phyloP scores from a whole-genome alignment of 257 asterid genomes.

The Plantago elongata region DNA sequence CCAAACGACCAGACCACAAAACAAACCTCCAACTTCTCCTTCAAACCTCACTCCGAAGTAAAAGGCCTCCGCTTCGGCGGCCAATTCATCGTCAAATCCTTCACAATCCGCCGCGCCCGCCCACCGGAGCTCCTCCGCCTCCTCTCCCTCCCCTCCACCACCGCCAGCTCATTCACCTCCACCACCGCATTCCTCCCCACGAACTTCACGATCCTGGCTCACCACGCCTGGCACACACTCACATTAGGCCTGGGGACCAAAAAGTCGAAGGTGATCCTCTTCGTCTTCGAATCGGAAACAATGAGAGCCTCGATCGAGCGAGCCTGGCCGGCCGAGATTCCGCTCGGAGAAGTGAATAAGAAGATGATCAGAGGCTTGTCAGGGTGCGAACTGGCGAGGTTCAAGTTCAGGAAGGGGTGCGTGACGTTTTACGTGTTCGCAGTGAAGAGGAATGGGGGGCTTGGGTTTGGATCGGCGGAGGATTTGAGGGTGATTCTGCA shows the following conservation, averaged over 20 bases:
- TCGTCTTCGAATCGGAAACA: conserved; percentile 77
- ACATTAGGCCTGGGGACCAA: conserved; percentile 88
- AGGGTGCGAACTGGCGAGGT: conserved; percentile 82
- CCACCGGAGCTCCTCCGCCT: conserved; percentile 72
- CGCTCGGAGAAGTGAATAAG: conserved; percentile 88
- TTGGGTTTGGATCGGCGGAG: conserved; percentile 62
- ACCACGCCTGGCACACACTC: conserved; percentile 97
- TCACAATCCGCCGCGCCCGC: conserved; percentile 80
- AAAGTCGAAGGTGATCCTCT: conserved; percentile 74
- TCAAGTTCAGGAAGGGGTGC: conserved; percentile 88
- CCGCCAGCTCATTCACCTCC: conserved; percentile 45
- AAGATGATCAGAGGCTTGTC: conserved; percentile 59
- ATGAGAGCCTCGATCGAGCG: conserved; percentile 55
- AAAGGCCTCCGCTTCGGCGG: conserved; percentile 96
- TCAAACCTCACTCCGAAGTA: conserved; percentile 53
- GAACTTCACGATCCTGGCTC: conserved; percentile 94
- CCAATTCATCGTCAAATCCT: conserved; percentile 85
- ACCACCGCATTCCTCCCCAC: conserved; percentile 78
- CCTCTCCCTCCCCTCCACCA: conserved; percentile 49
- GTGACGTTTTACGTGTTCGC: conserved; percentile 89
- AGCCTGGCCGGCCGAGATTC: conserved; percentile 81
- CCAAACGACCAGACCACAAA: conserved; percentile 50
- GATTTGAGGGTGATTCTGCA: conserved; percentile 65
- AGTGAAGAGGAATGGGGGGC: conserved; percentile 53
- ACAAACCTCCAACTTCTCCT: conserved; percentile 44